Evolutionary conservation across 2,329 filamentous ascomycete genomes (phyloP).

Genomic region (Ophiocordyceps camponoti-rufipedis): DNA sequence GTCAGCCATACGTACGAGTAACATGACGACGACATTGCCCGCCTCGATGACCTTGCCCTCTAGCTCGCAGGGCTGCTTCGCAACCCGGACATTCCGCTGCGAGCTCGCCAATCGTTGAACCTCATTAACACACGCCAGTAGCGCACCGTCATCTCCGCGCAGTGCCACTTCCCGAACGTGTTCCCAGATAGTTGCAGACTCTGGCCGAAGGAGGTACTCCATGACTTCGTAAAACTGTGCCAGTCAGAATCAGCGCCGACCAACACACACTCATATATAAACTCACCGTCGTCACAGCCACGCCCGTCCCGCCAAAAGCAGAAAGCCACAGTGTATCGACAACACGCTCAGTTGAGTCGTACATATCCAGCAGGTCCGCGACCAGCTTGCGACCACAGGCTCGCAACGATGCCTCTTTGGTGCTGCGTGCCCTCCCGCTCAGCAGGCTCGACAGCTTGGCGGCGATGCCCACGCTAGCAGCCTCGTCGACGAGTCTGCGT

Average conservation of each 20-base stretch:
- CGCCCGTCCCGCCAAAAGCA: slow-evolving; percentile 21
- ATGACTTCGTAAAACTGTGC: slow-evolving; percentile 24
- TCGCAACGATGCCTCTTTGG: slow-evolving; percentile 15
- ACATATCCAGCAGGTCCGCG: slow-evolving; percentile 16
- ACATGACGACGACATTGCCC: slow-evolving; percentile 20
- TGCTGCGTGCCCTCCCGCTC: slow-evolving; percentile 11
- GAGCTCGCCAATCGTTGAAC: slow-evolving; percentile 21
- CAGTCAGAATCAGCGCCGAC: not conserved
- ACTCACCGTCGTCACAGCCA: slow-evolving; percentile 19
- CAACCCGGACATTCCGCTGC: slow-evolving; percentile 19
- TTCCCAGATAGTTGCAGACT: slow-evolving; percentile 21
- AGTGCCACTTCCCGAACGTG: slow-evolving; percentile 21
- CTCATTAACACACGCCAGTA: slow-evolving; percentile 20
- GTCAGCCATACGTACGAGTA: slow-evolving; percentile 17
- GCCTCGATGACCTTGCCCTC: slow-evolving; percentile 20
- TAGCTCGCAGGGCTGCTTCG: slow-evolving; percentile 14
- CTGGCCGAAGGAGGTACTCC: slow-evolving; percentile 20
- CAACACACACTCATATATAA: not conserved
- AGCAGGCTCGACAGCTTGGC: slow-evolving; percentile 10
- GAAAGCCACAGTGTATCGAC: slow-evolving; percentile 19
- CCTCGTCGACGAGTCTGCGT: slow-evolving; percentile 19
- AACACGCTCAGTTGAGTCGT: slow-evolving; percentile 13
- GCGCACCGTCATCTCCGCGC: slow-evolving; percentile 13
- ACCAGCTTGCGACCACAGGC: slow-evolving; percentile 19
- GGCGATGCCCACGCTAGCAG: slow-evolving; percentile 12